Evolutionary conservation across 306 rosid species (phyloP), one percentile per base, ranked within the genome.

Genomic region (Rosa multiflora): DNA sequence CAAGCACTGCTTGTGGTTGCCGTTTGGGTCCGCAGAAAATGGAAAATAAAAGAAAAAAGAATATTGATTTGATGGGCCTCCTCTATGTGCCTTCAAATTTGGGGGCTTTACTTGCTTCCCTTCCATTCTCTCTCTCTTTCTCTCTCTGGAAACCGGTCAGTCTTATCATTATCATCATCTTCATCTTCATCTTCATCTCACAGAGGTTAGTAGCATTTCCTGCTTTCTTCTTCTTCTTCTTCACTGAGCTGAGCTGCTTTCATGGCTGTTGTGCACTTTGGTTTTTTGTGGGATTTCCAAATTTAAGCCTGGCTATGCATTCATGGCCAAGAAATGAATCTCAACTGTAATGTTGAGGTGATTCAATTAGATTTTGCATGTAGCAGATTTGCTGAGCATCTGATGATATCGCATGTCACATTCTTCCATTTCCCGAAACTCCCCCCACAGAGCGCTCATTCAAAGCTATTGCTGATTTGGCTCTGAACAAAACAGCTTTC

Each of bases 1-100:
- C 91, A 85, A 5, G 72, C 76, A 72, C 39, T 23, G 40, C 52
- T 88, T 82, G 97, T 91, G 98, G 96, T 37, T 84, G 81, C 81
- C 64, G 79, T 78, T 81, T 79, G 69, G 71, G 78, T 62, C 55
- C 73, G 58, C 75, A 4, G 23, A 18, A 32, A 32, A 32, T 32
- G 37, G 37, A 17, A 53, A 52, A 52, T 1, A 17, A 52, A 52
- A 52, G 15, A 6, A 15, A 17, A 53, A 52, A 52, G 10, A 53
- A 53, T 53, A 18, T 53, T 53, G 21, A 43, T 7, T 43, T 43
- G 46, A 17, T 5, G 21, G 58, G 48, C 61, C 14, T 43, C 2
- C 74, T 77, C 72, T 23, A 4, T 40, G 42, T 67, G 63, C 23
- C 73, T 74, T 39, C 62, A 78, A 78, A 74, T 26, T 59, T 67